Evolutionary conservation across 768 basidiomycete genomes (phyloP), one percentile per base, ranked within the genome.

Genomic region (Paxillus involutus): DNA sequence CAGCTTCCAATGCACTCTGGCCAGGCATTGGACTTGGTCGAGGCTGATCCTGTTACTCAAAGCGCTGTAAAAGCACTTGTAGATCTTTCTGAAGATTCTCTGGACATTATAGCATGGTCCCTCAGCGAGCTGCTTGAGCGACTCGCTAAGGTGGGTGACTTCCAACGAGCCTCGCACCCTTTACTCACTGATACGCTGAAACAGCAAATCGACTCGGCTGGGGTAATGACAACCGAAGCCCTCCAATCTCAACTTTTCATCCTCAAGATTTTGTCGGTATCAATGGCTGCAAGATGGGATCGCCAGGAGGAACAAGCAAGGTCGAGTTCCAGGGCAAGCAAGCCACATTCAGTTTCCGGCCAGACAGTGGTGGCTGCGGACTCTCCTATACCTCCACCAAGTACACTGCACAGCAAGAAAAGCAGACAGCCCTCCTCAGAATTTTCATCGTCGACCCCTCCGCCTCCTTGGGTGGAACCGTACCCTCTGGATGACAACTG

Each of bases 1-100:
- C 52, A 97, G 94, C 79, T 97, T 9, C 94, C 94, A 50, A 86
- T 84, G 65, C 80, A 91, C 71, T 94, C 94, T 32, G 94, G 94
- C 17, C 75, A 82, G 40, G 74, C 84, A 12, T 68, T 95, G 53
- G 83, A 85, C 63, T 78, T 81, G 29, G 74, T 95, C 50, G 93
- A 96, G 71, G 77, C 76, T 8, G 92, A 95, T 70, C 73, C 78
- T 33, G 84, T 90, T 6, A 84, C 89, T 0, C 83, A 85, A 58
- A 84, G 90, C 64, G 83, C 88, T 8, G 82, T 94, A 39, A 82
- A 88, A 58, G 83, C 91, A 12, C 76, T 96, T 16, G 81, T 91
- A n/a, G 85, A 91, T 43, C 79, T 95, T 13, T 84, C 92, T 2
- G 73, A 77, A 51, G 88, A 91, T 59, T 86, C 88, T 10, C 70